A percentile compares a stretch with the other conserved stretches of the same genome.
Evolutionary conservation across 805 yeast species (phyloP).

Genomic region (Candida nonsorbophila): DNA sequence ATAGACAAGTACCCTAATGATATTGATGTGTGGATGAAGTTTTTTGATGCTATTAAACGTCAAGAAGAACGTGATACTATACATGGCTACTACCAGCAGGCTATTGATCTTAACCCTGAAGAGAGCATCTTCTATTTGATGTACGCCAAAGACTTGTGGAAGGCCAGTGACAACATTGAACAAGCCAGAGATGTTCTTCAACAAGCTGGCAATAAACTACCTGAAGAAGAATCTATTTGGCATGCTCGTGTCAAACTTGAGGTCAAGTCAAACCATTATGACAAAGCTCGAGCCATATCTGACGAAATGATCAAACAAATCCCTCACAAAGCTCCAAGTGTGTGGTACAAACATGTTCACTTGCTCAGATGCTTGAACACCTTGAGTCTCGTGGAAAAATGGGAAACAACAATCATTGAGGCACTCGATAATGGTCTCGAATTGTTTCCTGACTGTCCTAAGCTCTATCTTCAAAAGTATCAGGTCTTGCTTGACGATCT

Average conservation of each 20-base stretch:
- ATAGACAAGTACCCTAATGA: conserved; percentile 44
- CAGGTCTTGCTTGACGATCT: conserved; percentile 41
- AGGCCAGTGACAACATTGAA: conserved; percentile 36
- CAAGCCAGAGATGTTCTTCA: conserved; percentile 52
- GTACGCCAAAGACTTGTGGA: conserved; percentile 72
- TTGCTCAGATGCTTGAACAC: conserved; percentile 12
- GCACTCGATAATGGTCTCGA: conserved; percentile 43
- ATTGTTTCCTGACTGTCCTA: conserved; percentile 43
- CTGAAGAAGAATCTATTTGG: conserved; percentile 55
- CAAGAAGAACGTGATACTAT: conserved; percentile 9
- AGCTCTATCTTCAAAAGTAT: conserved; percentile 59
- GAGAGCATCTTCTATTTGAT: conserved; percentile 52
- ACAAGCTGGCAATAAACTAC: conserved; percentile 39
- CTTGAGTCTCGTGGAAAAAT: conserved; percentile 1
- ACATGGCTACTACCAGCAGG: conserved; percentile 43
- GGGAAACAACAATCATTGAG: conserved; percentile 3
- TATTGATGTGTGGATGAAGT: conserved; percentile 44
- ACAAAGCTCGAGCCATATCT: conserved; percentile 29
- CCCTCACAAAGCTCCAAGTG: conserved; percentile 31
- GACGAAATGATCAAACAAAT: conserved; percentile 13
- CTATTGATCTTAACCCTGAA: conserved; percentile 46
- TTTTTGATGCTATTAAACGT: conserved; percentile 27
- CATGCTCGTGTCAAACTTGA: conserved; percentile 69
- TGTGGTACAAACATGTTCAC: conserved; percentile 55
- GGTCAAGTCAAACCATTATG: conserved; percentile 34